These are phyloP conservation scores for Dactylonectria macrodidyma DNA, from an alignment of 2,329 filamentous ascomycete species.

Conservation along the genomic window DNA sequence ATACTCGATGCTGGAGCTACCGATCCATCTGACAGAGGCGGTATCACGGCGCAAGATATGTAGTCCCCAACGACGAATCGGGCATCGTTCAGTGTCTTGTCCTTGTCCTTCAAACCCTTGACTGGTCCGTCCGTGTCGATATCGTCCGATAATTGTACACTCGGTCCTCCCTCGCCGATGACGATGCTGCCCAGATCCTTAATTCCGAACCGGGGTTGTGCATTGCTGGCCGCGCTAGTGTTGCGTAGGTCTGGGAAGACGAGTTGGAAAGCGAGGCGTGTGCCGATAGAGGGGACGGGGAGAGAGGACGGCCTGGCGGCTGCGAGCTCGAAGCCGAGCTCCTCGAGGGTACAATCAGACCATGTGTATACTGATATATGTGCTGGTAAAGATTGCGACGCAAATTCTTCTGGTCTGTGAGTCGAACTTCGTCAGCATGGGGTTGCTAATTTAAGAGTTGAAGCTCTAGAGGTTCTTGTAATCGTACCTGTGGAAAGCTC, in stretches of 20 bases:
- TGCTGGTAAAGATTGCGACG: slow-evolving; percentile 70
- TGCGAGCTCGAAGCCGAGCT: slow-evolving; percentile 84
- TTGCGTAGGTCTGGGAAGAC: slow-evolving; percentile 82
- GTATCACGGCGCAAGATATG: slow-evolving; percentile 85
- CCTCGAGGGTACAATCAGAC: slow-evolving; percentile 83
- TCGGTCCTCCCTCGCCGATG: slow-evolving; percentile 72
- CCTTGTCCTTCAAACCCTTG: slow-evolving; percentile 69
- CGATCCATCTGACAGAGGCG: slow-evolving; percentile 80
- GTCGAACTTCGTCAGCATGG: neutral
- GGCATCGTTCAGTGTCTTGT: slow-evolving; percentile 82
- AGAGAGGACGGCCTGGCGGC: slow-evolving; percentile 76
- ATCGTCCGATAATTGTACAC: slow-evolving; percentile 58
- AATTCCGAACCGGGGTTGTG: slow-evolving; percentile 74
- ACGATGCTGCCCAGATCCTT: slow-evolving; percentile 90
- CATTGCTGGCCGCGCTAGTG: slow-evolving; percentile 44
- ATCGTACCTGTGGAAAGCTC: slow-evolving; percentile 78
- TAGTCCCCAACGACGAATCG: slow-evolving; percentile 93
- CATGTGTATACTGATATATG: slow-evolving; percentile 90
- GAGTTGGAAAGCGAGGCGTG: slow-evolving; percentile 88
- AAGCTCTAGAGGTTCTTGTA: neutral
- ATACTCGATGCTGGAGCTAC: slow-evolving; percentile 73
- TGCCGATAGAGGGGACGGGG: slow-evolving; percentile 82
- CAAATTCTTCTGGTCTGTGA: slow-evolving; percentile 79
- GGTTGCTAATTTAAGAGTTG: neutral
- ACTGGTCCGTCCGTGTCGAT: slow-evolving; percentile 52